Conservation (phyloP, 352 stramenopile genomes). For the Phytophthora pisi region DNA sequence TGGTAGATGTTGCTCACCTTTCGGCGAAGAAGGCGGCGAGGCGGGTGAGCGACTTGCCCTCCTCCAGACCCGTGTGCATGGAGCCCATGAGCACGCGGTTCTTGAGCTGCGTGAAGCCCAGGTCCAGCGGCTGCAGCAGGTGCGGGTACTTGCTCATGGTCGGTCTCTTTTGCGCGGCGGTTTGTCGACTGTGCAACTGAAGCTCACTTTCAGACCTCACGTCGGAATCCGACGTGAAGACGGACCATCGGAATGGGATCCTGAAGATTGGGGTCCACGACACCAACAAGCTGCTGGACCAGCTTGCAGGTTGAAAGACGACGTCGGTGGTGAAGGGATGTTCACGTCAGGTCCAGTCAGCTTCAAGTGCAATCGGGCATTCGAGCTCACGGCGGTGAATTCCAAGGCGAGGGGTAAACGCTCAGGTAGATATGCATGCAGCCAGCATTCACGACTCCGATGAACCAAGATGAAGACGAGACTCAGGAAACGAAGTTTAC, state of each 20-base stretch:
- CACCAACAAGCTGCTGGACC: too few species aligned
- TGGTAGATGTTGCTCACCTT: constrained; percentile 40
- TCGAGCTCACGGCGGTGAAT: too few species aligned
- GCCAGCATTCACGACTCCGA: too few species aligned
- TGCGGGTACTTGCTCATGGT: constrained; percentile 76
- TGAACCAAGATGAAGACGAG: too few species aligned
- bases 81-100: constrained; percentile 92
- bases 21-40: constrained; percentile 96
- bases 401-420: too few species aligned
- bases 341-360: too few species aligned
- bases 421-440: too few species aligned
- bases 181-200: constrained; percentile 4
- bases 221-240: constrained; percentile 14
- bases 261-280: not conserved
- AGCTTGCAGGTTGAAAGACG: too few species aligned
- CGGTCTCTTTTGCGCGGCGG: not conserved
- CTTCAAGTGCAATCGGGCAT: too few species aligned
- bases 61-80: constrained; percentile 93
- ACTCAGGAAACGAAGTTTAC: too few species aligned
- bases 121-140: constrained; percentile 76
- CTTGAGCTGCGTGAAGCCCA: constrained; percentile 85
- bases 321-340: too few species aligned
- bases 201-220: constrained; percentile 5
- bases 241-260: constrained; percentile 11
- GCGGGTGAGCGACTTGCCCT: constrained; percentile 70